Base-by-base conservation (phyloP, 305 asterid species). In the Coffea humblotiana region DNA sequence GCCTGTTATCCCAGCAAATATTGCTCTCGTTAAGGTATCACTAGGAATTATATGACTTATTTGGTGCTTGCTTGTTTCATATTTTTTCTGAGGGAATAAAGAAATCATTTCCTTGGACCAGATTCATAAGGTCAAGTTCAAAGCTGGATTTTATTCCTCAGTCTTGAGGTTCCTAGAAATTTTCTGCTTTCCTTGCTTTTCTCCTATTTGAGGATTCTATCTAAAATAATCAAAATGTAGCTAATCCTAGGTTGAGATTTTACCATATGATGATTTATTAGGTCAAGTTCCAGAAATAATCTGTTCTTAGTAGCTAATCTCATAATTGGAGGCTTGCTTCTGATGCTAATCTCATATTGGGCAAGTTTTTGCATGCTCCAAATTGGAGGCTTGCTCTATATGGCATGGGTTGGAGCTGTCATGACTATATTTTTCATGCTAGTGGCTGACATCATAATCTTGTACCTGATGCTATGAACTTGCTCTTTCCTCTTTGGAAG, bases 11-110 rank as follows among this genome's bases (percentile, higher is more conserved):
- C 99, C 97, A 6, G 93, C 90, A 70, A 96, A 96, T 80, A 86
- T 96, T 85, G 98, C 98, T 49, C 97, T 94, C 56, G 96, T 96
- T 81, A 96, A 96, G 99, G 99, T 96, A 90, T 75, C 64, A 40
- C 35, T 21, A 43, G 27, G 48, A 52, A 18, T 23, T 54, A 47
- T 52, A 37, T 56, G 15, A 40, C 23, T 58, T 56, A 13, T 58
- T 60, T 43, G 37, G 18, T 27, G 16, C 52, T 81, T 76, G 71
- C 68, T 81, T 79, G 29, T 56, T 75, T 40, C 68, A 70, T 10
- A 29, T 25, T 58, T 79, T 18, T 47, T 78, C 25, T 78, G 25
- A 23, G 25, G 25, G 37, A 68, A 19, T 45, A 12, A 7, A 23
- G 25, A 45, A 19, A 37, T 27, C 23, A 76, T 71, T 52, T 27